phyloP scores from a whole-genome alignment of 1,139 yeast species.

The Candida sp. region DNA sequence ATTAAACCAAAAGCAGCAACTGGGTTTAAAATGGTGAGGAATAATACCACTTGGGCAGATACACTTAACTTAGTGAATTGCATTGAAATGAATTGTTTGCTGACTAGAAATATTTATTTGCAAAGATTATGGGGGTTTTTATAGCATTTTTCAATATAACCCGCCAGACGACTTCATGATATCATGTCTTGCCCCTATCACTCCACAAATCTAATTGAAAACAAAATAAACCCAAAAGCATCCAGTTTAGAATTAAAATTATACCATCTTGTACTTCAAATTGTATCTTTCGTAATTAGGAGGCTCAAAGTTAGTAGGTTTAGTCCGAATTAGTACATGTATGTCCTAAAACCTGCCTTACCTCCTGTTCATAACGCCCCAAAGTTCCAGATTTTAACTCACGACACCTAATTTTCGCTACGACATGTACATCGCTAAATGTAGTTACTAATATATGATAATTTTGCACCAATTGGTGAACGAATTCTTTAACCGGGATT shows the following conservation, averaged over 20 bases:
- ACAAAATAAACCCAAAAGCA: background rate
- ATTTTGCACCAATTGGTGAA: too few species aligned
- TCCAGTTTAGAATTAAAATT: background rate
- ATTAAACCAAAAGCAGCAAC: background rate
- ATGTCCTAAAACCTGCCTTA: background rate
- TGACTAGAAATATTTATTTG: background rate
- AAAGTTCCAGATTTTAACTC: background rate
- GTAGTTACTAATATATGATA: too few species aligned
- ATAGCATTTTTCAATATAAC: background rate
- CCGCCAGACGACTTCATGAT: background rate
- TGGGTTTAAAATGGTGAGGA: background rate
- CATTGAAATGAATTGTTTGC: background rate
- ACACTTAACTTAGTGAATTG: background rate
- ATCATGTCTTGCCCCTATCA: background rate
- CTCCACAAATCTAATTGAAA: background rate
- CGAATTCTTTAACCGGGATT: too few species aligned
- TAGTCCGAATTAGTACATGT: background rate
- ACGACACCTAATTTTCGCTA: background rate
- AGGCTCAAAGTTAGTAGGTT: background rate
- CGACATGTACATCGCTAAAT: background rate
- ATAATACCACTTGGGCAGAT: background rate
- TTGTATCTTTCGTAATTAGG: background rate
- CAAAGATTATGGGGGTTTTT: background rate
- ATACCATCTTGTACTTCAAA: background rate
- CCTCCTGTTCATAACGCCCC: background rate